A percentile compares a stretch with the other conserved stretches of the same genome.
These are phyloP conservation scores for Orbilia ellipsospora DNA, from an alignment of 2,329 filamentous ascomycete species.

Conservation along the genomic window DNA sequence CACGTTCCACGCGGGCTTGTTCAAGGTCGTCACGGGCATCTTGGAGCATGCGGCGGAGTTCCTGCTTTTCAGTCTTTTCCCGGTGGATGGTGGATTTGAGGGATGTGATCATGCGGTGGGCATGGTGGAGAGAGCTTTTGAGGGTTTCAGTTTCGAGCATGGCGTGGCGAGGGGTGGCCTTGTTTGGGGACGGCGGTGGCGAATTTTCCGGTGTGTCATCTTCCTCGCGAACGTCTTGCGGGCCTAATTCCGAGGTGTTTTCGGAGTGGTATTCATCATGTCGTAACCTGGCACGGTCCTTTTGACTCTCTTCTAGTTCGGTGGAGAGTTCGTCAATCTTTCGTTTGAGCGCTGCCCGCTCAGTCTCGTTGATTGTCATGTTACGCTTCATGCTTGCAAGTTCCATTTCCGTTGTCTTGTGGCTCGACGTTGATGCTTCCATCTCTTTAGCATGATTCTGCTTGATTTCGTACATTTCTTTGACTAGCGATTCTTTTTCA, in stretches of 20 bases:
- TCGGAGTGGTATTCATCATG: slow-evolving; percentile 73
- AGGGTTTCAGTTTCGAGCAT: slow-evolving; percentile 95
- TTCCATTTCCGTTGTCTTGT: slow-evolving; percentile 76
- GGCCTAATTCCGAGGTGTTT: slow-evolving; percentile 71
- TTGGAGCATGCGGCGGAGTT: slow-evolving; percentile 93
- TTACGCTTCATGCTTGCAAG: slow-evolving; percentile 84
- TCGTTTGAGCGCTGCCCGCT: slow-evolving; percentile 80
- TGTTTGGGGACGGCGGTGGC: slow-evolving; percentile 87
- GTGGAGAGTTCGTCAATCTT: slow-evolving; percentile 85
- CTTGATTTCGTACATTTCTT: slow-evolving; percentile 91
- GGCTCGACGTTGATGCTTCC: slow-evolving; percentile 78
- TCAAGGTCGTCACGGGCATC: slow-evolving; percentile 93
- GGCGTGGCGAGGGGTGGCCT: slow-evolving; percentile 88
- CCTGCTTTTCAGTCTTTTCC: slow-evolving; percentile 98
- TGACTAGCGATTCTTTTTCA: slow-evolving; percentile 81
- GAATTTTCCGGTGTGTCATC: slow-evolving; percentile 86
- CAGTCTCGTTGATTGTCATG: slow-evolving; percentile 79
- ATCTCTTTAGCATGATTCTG: slow-evolving; percentile 84
- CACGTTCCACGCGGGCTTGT: slow-evolving; percentile 64
- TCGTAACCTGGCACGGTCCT: slow-evolving; percentile 70
- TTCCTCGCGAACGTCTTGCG: slow-evolving; percentile 69
- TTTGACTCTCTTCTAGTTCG: slow-evolving; percentile 58
- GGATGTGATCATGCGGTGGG: slow-evolving; percentile 95
- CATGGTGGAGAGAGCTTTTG: slow-evolving; percentile 91
- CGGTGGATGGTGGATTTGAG: slow-evolving; percentile 94